A percentile compares a stretch with the other conserved stretches of the same genome.
These are phyloP conservation scores for Aspergillus cavernicola DNA, from an alignment of 495 filamentous ascomycete genomes.

Conservation along the genomic window DNA sequence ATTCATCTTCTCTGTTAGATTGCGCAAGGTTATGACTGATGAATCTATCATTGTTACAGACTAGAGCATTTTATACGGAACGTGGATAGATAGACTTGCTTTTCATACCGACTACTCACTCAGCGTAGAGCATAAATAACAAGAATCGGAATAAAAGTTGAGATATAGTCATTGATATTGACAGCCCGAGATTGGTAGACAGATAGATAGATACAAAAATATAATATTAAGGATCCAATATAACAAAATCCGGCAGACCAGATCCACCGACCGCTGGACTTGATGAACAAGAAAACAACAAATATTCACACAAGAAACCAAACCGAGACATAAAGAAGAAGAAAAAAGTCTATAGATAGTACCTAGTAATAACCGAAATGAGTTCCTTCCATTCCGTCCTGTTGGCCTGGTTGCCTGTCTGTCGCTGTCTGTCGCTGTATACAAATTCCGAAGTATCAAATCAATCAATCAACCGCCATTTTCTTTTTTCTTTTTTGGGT, in stretches of 20 bases:
- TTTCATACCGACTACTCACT: too few relatives aligned
- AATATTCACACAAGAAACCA: conserved; percentile 2
- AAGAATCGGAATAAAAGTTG: too few relatives aligned
- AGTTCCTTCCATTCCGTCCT: conserved; percentile 9
- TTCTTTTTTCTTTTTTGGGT: conserved; percentile 4
- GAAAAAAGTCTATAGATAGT: not conserved
- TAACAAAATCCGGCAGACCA: too few relatives aligned
- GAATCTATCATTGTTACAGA: not conserved
- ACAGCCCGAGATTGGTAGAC: too few relatives aligned
- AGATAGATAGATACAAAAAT: too few relatives aligned
- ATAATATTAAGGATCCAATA: too few relatives aligned
- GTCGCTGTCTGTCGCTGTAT: conserved; percentile 5
- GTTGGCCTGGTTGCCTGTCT: conserved; percentile 4
- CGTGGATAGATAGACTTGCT: not conserved
- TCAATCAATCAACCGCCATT: not conserved
- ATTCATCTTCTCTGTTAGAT: too few relatives aligned
- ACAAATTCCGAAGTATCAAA: not conserved
- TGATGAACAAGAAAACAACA: not conserved
- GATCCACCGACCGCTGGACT: too few relatives aligned
- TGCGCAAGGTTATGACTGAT: conserved; percentile 11
- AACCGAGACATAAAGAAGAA: not conserved
- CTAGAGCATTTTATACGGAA: too few relatives aligned
- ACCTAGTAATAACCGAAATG: conserved; percentile 5
- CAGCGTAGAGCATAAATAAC: too few relatives aligned
- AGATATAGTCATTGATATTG: too few relatives aligned